These are phyloP conservation scores for Exophiala oligosperma DNA, from an alignment of 2,329 filamentous ascomycete species.

Conservation along the genomic window DNA sequence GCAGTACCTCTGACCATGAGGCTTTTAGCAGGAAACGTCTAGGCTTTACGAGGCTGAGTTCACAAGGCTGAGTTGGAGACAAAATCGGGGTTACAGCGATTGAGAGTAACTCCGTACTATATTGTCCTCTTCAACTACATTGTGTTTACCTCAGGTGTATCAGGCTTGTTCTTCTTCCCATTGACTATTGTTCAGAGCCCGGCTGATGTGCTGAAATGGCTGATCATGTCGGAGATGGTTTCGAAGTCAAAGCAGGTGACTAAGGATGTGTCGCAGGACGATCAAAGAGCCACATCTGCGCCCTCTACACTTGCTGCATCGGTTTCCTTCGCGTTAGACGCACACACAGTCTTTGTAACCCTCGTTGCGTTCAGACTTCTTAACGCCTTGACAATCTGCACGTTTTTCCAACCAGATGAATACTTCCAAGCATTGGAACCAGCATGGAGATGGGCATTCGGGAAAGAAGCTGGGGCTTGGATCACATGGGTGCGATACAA, in stretches of 20 bases:
- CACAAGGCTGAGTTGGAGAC: neutral
- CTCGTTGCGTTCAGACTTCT: constrained; percentile 70
- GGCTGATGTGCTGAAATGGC: neutral
- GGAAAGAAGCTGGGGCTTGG: constrained; percentile 70
- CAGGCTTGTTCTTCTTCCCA: neutral
- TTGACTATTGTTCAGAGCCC: too few relatives aligned
- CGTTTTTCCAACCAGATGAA: constrained; percentile 98
- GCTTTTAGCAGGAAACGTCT: too few relatives aligned
- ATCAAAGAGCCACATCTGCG: too few relatives aligned
- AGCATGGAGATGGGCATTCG: constrained; percentile 87
- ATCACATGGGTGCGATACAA: constrained; percentile 79
- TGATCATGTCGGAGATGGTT: neutral
- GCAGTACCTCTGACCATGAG: too few relatives aligned
- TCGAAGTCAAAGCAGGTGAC: neutral
- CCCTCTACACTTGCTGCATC: too few relatives aligned
- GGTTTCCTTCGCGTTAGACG: neutral
- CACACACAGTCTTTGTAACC: constrained; percentile 37
- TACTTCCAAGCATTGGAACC: constrained; percentile 96
- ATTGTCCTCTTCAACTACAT: too few relatives aligned
- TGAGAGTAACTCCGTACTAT: neutral
- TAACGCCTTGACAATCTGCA: constrained; percentile 76
- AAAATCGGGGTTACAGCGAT: neutral
- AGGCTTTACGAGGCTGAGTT: neutral
- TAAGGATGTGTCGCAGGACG: too few relatives aligned
- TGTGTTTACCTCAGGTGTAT: too few relatives aligned